phyloP scores from a whole-genome alignment of 1,284 basidiomycete genomes.

The Puccinia triticina region DNA sequence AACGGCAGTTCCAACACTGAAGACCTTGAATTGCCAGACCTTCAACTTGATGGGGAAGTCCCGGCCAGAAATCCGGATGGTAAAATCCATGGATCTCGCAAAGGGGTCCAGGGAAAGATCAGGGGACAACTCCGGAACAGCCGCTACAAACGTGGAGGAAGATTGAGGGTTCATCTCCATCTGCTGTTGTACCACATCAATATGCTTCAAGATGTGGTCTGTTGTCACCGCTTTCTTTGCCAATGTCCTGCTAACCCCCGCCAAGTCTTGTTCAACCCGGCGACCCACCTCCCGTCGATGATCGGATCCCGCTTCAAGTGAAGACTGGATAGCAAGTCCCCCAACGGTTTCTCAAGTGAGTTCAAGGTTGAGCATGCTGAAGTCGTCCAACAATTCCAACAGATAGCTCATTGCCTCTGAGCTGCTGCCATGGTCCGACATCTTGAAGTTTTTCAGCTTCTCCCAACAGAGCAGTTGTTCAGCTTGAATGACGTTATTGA shows the following conservation, averaged over 20 bases:
- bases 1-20: slow-evolving; percentile 6
- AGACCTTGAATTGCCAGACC: background rate
- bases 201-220: background rate
- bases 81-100: background rate
- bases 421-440: too few species aligned
- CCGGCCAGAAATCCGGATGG: too few species aligned
- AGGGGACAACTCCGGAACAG: background rate
- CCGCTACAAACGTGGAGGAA: background rate
- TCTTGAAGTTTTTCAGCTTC: too few species aligned
- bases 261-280: background rate
- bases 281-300: background rate
- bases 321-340: background rate
- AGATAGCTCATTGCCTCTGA: background rate
- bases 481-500: too few species aligned
- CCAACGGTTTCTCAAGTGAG: background rate
- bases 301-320: background rate
- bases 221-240: background rate
- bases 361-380: background rate
- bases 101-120: background rate
- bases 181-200: background rate
- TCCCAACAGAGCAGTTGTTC: too few species aligned
- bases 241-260: background rate
- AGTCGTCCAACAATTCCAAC: background rate
- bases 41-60: background rate
- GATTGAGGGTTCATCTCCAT: background rate